Evolutionary conservation across 192 early-diverging fungal genomes (phyloP).

Genomic region (Rhizophagus prolifer): DNA sequence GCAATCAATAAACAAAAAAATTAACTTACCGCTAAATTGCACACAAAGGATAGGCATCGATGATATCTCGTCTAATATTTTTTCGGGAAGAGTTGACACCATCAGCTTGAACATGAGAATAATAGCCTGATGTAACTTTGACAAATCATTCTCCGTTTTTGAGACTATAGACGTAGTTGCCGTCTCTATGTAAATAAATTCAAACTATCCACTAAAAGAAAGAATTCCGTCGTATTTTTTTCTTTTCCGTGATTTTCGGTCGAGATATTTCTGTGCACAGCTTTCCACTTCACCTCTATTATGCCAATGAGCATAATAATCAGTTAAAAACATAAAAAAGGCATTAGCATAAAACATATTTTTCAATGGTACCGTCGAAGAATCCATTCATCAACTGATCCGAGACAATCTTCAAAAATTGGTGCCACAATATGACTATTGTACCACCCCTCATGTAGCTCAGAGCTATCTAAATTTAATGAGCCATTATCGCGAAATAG

Average conservation of each 20-base stretch:
- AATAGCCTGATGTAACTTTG: not conserved
- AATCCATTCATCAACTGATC: constrained; percentile 9
- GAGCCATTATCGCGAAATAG: not conserved
- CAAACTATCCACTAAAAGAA: not conserved
- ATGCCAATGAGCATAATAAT: constrained; percentile 1
- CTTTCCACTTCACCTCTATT: constrained; percentile 17
- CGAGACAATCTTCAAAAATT: constrained; percentile 7
- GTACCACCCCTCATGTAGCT: not conserved
- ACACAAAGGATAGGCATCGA: not conserved
- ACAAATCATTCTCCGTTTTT: not conserved
- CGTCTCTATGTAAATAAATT: constrained; percentile 6
- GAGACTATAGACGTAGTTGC: not conserved
- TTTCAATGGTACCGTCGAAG: not conserved
- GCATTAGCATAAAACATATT: constrained; percentile 1
- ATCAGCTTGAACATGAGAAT: constrained; percentile 12
- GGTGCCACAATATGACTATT: not conserved
- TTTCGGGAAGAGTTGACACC: not conserved
- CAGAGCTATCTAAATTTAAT: not conserved
- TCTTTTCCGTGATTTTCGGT: not conserved
- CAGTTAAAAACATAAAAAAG: not conserved
- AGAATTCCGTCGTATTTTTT: not conserved
- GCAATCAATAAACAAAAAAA: not conserved
- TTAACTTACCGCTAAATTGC: constrained; percentile 12
- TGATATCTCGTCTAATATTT: constrained; percentile 8
- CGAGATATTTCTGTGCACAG: not conserved